Base-by-base conservation (phyloP, 2,329 filamentous ascomycete genomes). In the Periconia digitata region DNA sequence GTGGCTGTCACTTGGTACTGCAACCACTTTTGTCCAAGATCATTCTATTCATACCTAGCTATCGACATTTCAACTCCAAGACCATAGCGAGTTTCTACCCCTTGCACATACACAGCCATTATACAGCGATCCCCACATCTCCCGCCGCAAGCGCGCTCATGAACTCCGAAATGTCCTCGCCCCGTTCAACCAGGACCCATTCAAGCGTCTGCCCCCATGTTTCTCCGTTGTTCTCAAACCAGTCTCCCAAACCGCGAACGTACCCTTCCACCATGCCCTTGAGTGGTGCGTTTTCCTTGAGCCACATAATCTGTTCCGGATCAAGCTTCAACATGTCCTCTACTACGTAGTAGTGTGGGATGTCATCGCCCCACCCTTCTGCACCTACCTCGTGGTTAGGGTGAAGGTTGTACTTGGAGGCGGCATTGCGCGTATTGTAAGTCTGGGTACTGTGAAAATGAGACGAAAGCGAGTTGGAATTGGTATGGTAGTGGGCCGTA, bases 311-410 rank as follows among this genome's bases (percentile, higher is more conserved):
- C 63, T 85, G 81, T 34, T 76, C 79, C 0, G 83, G 83, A 49
- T 84, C 78, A 32, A 85, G 71, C 66, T 85, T 85, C 67, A 85
- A 72, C 77, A 85, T 83, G 52, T 85, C 82, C 56, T 85, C 80
- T 3, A 85, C 77, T 6, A 85, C 73, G 55, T 85, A 85, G 62
- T 85, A 85, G 52, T 85, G 82, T 13, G 76, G 73, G 42, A 85
- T 81, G 46, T 85, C 82, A 56, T 85, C 82, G 23, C 83, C 83
- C 83, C 83, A 85, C 20, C 83, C 83, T 64, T 84, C 81, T n/a
- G 73, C 71, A 7, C 79, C 80, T 3, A 79, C 72, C 23, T 83
- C 79, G 49, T 81, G 77, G 52, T 71, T 73, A 2, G 76, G 62
- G 37, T 78, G 75, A 18, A 76, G 70, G 4, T 72, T 73, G 51